Evolutionary conservation across 495 filamentous ascomycete species (phyloP).

Genomic region (Aspergillus taichungensis): DNA sequence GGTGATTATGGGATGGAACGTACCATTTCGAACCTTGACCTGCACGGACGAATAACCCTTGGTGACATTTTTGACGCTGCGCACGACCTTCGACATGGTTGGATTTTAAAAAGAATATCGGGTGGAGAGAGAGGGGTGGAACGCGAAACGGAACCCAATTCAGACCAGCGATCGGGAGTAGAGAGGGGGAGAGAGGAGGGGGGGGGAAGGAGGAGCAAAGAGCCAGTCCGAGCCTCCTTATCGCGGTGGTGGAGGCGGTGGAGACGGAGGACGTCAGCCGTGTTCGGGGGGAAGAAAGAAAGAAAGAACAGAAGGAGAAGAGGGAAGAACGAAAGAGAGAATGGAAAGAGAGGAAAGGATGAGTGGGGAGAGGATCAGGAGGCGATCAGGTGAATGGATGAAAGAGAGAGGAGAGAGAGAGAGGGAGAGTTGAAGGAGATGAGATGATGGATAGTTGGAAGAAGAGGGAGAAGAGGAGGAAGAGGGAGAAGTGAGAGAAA

Average conservation of each 20-base stretch:
- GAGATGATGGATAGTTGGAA: slow-evolving; percentile 9
- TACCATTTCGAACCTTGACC: slow-evolving; percentile 99
- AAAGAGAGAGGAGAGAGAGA: neutral
- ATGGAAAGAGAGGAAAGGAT: neutral
- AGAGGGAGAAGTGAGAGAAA: neutral
- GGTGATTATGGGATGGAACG: slow-evolving; percentile 19
- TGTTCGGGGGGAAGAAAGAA: slow-evolving; percentile 3
- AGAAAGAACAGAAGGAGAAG: neutral
- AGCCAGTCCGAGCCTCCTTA: slow-evolving; percentile 8
- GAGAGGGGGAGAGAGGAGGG: neutral
- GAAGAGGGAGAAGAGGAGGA: neutral
- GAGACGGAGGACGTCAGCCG: slow-evolving; percentile 9
- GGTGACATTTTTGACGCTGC: slow-evolving; percentile 99
- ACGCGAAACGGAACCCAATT: neutral
- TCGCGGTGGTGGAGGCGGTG: slow-evolving; percentile 1
- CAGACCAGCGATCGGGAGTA: neutral
- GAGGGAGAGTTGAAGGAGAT: neutral
- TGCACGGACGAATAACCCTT: slow-evolving; percentile 97
- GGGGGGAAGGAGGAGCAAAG: slow-evolving; percentile 1
- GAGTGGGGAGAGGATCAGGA: neutral
- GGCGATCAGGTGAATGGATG: neutral
- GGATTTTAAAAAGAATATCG: slow-evolving; percentile 12
- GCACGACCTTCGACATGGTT: slow-evolving; percentile 91
- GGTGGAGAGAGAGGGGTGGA: neutral
- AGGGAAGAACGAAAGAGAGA: neutral